A percentile compares a stretch with the other conserved stretches of the same genome.
Conservation (phyloP, 2,329 filamentous ascomycete genomes). For the Talaromyces marneffei region DNA sequence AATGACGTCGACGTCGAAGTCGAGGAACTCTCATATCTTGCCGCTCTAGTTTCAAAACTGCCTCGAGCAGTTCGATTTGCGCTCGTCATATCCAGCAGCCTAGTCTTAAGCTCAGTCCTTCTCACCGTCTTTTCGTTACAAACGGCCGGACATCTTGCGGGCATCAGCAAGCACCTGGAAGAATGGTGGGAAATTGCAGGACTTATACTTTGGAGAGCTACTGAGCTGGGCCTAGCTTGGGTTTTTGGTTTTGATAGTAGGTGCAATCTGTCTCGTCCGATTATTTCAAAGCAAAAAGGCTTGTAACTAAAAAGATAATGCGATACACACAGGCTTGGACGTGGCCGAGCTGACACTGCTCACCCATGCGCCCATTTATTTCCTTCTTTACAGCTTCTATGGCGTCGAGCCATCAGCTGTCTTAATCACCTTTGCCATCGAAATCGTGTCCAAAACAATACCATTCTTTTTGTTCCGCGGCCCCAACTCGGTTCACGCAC, state of each 20-base stretch:
- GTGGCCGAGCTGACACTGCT: conserved; percentile 61
- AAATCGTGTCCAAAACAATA: conserved; percentile 61
- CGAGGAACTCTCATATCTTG: not conserved
- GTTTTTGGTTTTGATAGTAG: conserved; percentile 51
- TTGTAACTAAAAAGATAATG: not conserved
- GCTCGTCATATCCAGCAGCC: conserved; percentile 46
- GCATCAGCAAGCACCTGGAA: conserved; percentile 59
- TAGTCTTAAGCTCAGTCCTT: conserved; percentile 58
- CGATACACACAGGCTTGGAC: conserved; percentile 51
- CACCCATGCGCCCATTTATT: conserved; percentile 68
- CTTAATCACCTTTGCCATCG: conserved; percentile 58
- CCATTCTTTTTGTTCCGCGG: conserved; percentile 72
- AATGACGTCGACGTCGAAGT: not conserved
- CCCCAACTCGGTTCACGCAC: conserved; percentile 58
- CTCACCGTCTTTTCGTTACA: conserved; percentile 58
- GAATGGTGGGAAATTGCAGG: conserved; percentile 56
- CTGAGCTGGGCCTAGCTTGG: conserved; percentile 69
- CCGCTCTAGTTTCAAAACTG: conserved; percentile 13
- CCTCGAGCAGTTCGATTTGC: conserved; percentile 40
- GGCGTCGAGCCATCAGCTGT: conserved; percentile 57
- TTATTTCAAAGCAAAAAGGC: too few species aligned
- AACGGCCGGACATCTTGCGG: conserved; percentile 60
- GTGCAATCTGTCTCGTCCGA: not conserved
- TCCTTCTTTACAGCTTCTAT: conserved; percentile 75
- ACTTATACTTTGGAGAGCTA: conserved; percentile 52